Percentiles rank a stretch among this genome's conserved stretches.
Evolutionary conservation across 2,329 filamentous ascomycete genomes (phyloP).

Genomic region (Stachybotrys chlorohalonatus): DNA sequence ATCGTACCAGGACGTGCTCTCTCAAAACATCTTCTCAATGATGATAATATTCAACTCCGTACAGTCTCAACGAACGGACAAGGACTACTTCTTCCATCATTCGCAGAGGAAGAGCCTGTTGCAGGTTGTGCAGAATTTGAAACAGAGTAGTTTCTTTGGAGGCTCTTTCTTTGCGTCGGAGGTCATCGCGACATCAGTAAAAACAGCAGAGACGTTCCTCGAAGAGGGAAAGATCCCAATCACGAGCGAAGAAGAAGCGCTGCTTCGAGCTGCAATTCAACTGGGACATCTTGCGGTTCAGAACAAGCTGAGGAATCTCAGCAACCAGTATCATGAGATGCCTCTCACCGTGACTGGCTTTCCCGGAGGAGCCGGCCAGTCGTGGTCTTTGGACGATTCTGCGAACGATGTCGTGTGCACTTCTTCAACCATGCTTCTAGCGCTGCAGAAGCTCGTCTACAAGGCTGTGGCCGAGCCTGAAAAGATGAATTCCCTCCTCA

Average conservation of each 20-base stretch:
- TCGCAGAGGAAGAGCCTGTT: slow-evolving; percentile 59
- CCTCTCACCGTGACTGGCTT: slow-evolving; percentile 64
- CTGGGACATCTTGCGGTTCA: slow-evolving; percentile 50
- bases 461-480: slow-evolving; percentile 32
- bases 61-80: slow-evolving; percentile 73
- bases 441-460: slow-evolving; percentile 43
- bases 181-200: slow-evolving; percentile 55
- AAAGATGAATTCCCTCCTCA: slow-evolving; percentile 37
- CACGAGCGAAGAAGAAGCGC: slow-evolving; percentile 46
- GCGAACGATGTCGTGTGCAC: slow-evolving; percentile 41
- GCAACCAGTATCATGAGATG: slow-evolving; percentile 67
- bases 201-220: slow-evolving; percentile 61
- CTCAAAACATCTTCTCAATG: slow-evolving; percentile 76
- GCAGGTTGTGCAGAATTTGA: slow-evolving; percentile 65
- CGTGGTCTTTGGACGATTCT: slow-evolving; percentile 58
- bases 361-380: slow-evolving; percentile 46
- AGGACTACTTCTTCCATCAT: slow-evolving; percentile 83
- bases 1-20: slow-evolving; percentile 75
- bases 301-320: slow-evolving; percentile 56
- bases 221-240: slow-evolving; percentile 50
- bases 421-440: slow-evolving; percentile 38
- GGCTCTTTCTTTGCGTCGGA: slow-evolving; percentile 63
- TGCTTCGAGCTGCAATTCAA: slow-evolving; percentile 56
- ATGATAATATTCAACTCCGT: slow-evolving; percentile 80
- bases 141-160: slow-evolving; percentile 77